A percentile compares a stretch with the other conserved stretches of the same genome.
phyloP scores from a whole-genome alignment of 345 rosid genomes.

The Tarenaya hassleriana region DNA sequence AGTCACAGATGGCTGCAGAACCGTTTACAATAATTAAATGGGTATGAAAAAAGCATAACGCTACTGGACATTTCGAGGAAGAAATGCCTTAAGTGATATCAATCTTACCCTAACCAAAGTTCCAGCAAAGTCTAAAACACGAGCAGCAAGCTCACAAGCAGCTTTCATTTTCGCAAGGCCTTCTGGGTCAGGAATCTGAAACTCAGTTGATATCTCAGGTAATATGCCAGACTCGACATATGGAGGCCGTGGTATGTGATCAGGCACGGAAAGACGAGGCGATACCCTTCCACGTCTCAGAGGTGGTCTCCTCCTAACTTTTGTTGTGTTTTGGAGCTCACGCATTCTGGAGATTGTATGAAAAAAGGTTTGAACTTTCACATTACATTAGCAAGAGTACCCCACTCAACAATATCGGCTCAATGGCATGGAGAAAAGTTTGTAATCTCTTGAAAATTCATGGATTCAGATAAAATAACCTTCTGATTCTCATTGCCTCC shows the following conservation, averaged over 20 bases:
- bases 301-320: constrained; percentile 48
- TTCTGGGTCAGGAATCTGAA: constrained; percentile 70
- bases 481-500: constrained; percentile 67
- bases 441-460: background rate
- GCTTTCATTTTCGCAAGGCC: constrained; percentile 69
- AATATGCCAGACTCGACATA: constrained; percentile 45
- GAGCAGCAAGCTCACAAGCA: constrained; percentile 91
- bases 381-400: too few species aligned
- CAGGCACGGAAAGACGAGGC: constrained; percentile 72
- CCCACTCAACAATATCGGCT: too few species aligned
- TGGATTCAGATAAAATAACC: constrained; percentile 27
- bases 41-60: background rate
- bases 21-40: constrained; percentile 9
- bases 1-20: constrained; percentile 75
- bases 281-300: constrained; percentile 81
- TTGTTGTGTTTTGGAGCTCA: constrained; percentile 37
- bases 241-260: constrained; percentile 71
- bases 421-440: constrained; percentile 2
- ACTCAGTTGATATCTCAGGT: constrained; percentile 59
- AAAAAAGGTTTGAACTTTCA: constrained; percentile 7
- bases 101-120: constrained; percentile 66
- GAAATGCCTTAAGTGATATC: background rate
- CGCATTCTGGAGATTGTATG: constrained; percentile 41
- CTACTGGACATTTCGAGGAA: background rate
- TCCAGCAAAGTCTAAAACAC: constrained; percentile 70